Evolutionary conservation across 83 land plant species (phyloP).

Genomic region (Isoetes engelmannii): DNA sequence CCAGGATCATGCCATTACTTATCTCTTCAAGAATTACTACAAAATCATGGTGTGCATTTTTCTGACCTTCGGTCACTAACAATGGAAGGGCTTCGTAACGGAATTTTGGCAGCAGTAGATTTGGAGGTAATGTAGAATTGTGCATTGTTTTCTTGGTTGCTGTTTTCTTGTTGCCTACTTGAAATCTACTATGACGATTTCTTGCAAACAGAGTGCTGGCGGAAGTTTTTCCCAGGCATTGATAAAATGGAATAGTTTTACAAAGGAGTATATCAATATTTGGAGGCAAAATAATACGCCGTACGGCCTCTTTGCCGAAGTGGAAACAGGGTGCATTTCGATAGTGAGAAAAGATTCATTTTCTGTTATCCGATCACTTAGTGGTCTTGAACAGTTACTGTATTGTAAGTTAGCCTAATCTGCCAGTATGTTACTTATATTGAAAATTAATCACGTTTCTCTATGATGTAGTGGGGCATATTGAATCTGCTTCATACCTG

Average conservation of each 20-base stretch:
- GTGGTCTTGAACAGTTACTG: conserved; percentile 46
- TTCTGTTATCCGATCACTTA: conserved; percentile 53
- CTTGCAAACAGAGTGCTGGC: conserved; percentile 30
- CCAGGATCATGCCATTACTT: conserved; percentile 51
- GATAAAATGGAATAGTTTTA: conserved; percentile 55
- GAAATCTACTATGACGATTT: neutral
- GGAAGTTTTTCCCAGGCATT: conserved; percentile 30
- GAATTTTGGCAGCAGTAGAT: conserved; percentile 45
- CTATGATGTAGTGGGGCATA: neutral
- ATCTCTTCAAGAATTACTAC: conserved; percentile 43
- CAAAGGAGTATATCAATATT: conserved; percentile 41
- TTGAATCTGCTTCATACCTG: neutral
- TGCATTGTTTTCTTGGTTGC: conserved; percentile 8
- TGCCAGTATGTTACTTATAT: neutral
- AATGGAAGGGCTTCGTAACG: conserved; percentile 50
- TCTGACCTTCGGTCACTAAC: conserved; percentile 46
- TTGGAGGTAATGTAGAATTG: conserved; percentile 33
- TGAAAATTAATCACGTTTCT: neutral
- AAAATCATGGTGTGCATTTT: conserved; percentile 38
- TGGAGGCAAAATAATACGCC: conserved; percentile 57
- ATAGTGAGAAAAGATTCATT: conserved; percentile 56
- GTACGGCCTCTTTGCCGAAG: conserved; percentile 43
- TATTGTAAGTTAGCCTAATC: conserved; percentile 39
- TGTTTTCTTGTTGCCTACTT: neutral
- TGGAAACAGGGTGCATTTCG: conserved; percentile 44